Base-by-base conservation (phyloP, 2,329 filamentous ascomycete species). In the Thielaviopsis euricoi region DNA sequence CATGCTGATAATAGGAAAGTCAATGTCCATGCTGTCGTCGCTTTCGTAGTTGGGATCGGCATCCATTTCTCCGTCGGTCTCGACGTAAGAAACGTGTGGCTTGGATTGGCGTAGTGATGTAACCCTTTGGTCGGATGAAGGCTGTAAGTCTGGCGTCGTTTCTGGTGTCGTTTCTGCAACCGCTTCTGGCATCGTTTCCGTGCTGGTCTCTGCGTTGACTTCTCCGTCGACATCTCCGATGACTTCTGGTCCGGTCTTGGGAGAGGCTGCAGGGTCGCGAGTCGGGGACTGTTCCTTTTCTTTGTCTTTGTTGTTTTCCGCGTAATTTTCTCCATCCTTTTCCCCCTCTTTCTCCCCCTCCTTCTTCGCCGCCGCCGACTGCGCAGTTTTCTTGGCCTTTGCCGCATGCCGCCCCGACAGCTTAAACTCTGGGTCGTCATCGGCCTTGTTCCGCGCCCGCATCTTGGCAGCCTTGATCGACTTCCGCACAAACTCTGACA, bases 341-440 rank as follows among this genome's bases (percentile, higher is more conserved):
- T 43, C 37, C 17, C n/a, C n/a, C n/a, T n/a, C n/a, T n/a, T n/a
- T 43, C 25, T 26, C n/a, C 15, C n/a, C 19, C 15, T 48, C 22
- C 40, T 23, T 19, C 7, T 49, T 25, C 17, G 25, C 48, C 6
- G 40, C 5, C 7, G 25, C 10, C 19, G 10, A 37, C 13, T 15
- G 22, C 10, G 15, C 15, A 19, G 21, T 22, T 25, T 49, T 55
- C 40, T 55, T 55, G 40, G 37, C 22, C 22, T n/a, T 21, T 17
- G 5, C 12, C 3, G 7, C 6, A 50, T 50, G 6, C 13, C 23
- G 23, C 22, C 37, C n/a, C 13, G 12, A 43, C 19, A 61, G 59
- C 62, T 72, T 77, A 61, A 80, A 81, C 58, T 81, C 78, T 0
- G 78, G 79, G 53, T 79, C 68, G 53, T 81, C 74, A 21, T 74